Evolutionary conservation across 305 asterid genomes (phyloP).

Genomic region (Ajuga reptans): DNA sequence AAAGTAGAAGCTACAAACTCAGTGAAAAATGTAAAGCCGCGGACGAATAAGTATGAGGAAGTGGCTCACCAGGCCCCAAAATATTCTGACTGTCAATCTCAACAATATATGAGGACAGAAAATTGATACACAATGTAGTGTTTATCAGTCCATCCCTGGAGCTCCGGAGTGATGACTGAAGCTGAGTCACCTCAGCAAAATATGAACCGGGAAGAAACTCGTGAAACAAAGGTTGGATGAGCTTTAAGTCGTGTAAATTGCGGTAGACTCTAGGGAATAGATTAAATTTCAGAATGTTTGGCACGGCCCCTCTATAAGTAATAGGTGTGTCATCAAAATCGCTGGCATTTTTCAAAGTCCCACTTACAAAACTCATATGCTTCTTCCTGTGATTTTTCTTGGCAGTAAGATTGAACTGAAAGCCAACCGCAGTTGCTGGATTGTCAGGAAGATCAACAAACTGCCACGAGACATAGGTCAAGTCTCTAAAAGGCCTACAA

Average conservation of each 20-base stretch:
- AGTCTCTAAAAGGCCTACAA: slow-evolving; percentile 56
- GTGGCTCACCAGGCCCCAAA: slow-evolving; percentile 83
- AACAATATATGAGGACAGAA: slow-evolving; percentile 74
- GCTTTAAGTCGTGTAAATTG: slow-evolving; percentile 59
- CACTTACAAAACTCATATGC: slow-evolving; percentile 83
- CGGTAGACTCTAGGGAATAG: slow-evolving; percentile 72
- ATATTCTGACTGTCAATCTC: slow-evolving; percentile 70
- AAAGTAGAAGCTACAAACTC: slow-evolving; percentile 13
- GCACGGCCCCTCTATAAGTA: slow-evolving; percentile 65
- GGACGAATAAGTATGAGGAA: slow-evolving; percentile 12
- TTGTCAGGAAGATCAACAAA: slow-evolving; percentile 74
- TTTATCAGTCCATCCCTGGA: slow-evolving; percentile 68
- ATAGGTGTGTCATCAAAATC: slow-evolving; percentile 41
- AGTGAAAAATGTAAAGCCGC: neutral
- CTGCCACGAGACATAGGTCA: slow-evolving; percentile 68
- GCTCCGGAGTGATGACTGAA: slow-evolving; percentile 61
- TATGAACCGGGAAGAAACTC: slow-evolving; percentile 88
- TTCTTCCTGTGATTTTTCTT: slow-evolving; percentile 44
- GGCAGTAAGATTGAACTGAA: slow-evolving; percentile 83
- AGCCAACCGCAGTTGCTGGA: slow-evolving; percentile 92
- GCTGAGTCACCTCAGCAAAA: slow-evolving; percentile 48
- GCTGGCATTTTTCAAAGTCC: slow-evolving; percentile 54
- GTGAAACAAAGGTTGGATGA: slow-evolving; percentile 87
- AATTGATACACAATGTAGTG: slow-evolving; percentile 65
- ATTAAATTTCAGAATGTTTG: slow-evolving; percentile 81